phyloP scores from a whole-genome alignment of 2,329 filamentous ascomycete genomes.

The Leptographium lundbergii region DNA sequence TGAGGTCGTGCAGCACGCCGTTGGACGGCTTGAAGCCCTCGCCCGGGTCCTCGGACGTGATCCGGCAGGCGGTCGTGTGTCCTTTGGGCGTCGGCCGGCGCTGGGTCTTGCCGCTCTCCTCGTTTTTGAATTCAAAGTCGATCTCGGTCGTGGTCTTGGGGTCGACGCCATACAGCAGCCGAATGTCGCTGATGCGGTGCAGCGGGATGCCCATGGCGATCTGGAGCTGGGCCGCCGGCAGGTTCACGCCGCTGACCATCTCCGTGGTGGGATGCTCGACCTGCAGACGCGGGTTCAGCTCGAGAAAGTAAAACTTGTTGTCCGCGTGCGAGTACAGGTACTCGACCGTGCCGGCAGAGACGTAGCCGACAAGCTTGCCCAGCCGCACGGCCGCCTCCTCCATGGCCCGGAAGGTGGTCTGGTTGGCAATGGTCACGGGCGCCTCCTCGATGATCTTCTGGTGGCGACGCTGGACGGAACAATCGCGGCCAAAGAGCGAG shows the following conservation, averaged over 20 bases:
- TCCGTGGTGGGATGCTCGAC: constrained; percentile 99
- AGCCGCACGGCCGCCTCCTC: constrained; percentile 92
- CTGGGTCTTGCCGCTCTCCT: constrained; percentile 72
- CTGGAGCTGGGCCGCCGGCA: constrained; percentile 94
- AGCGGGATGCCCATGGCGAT: constrained; percentile 97
- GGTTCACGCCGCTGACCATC: constrained; percentile 96
- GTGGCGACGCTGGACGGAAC: constrained; percentile 93
- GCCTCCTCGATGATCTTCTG: constrained; percentile 99
- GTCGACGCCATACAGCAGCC: constrained; percentile 89
- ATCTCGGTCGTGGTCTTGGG: constrained; percentile 77
- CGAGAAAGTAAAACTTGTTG: constrained; percentile 98
- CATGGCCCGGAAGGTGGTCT: constrained; percentile 85
- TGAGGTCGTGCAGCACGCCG: constrained; percentile 97
- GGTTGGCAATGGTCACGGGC: constrained; percentile 88
- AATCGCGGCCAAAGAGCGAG: constrained; percentile 95
- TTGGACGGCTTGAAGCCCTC: constrained; percentile 99
- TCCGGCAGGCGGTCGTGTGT: constrained; percentile 96
- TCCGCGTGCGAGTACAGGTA: constrained; percentile 97
- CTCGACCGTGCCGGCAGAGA: constrained; percentile 96
- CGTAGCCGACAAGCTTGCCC: constrained; percentile 89
- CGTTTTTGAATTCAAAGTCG: constrained; percentile 90
- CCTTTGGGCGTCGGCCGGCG: constrained; percentile 86
- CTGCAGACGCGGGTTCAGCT: constrained; percentile 96
- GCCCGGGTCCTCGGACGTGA: constrained; percentile 96
- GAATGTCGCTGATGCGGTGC: constrained; percentile 90